phyloP scores from a whole-genome alignment of 805 yeast species.

The Blastobotrys peoriensis region DNA sequence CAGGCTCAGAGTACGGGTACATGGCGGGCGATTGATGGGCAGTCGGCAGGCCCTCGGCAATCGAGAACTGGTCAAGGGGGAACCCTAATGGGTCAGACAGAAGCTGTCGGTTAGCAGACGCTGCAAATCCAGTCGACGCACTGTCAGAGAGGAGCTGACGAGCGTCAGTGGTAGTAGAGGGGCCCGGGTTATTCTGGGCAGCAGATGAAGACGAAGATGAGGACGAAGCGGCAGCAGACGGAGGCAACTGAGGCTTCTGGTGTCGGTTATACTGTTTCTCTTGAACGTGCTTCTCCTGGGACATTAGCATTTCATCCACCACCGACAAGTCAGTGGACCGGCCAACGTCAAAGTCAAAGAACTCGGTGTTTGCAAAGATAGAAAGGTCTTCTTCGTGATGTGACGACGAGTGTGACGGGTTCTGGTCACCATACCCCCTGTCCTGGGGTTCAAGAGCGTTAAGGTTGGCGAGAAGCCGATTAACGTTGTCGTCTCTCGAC shows the following conservation, averaged over 20 bases:
- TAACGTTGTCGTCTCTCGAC: conserved; percentile 24
- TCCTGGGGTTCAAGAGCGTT: conserved; percentile 29
- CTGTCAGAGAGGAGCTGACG: background rate
- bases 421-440: conserved; percentile 1
- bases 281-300: conserved; percentile 34
- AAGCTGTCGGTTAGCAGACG: conserved; percentile 1
- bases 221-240: conserved; percentile 1
- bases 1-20: background rate
- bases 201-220: conserved; percentile 4
- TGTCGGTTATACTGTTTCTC: conserved; percentile 13
- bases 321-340: conserved; percentile 36
- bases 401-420: background rate
- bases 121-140: background rate
- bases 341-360: conserved; percentile 41
- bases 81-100: conserved; percentile 6
- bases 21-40: background rate
- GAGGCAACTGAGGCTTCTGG: conserved; percentile 9
- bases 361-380: conserved; percentile 38
- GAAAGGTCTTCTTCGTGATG: conserved; percentile 33
- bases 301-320: conserved; percentile 35
- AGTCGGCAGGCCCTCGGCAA: conserved; percentile 3
- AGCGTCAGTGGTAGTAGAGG: background rate
- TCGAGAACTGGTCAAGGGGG: conserved; percentile 1
- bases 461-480: conserved; percentile 29
- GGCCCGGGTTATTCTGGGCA: background rate